Evolutionary conservation across 768 basidiomycete genomes (phyloP).

Genomic region (Russula foetens): DNA sequence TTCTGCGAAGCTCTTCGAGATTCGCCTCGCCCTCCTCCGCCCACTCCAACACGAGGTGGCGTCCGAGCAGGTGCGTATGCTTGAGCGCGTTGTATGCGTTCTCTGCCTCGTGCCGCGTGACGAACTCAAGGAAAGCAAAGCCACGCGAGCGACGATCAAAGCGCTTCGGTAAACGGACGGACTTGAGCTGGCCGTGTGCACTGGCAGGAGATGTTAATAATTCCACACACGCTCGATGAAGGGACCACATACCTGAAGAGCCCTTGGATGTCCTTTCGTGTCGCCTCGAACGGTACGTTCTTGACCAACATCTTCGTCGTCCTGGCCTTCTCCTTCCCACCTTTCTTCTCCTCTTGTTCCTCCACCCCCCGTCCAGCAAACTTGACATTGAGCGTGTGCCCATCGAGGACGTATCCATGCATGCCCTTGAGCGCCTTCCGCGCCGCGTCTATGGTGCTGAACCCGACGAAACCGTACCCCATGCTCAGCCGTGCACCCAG

Average conservation of each 20-base stretch:
- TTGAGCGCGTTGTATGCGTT: slow-evolving; percentile 78
- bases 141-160: slow-evolving; percentile 85
- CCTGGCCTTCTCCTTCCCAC: slow-evolving; percentile 34
- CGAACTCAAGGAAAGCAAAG: slow-evolving; percentile 95
- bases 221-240: background rate
- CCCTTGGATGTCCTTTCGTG: slow-evolving; percentile 84
- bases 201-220: slow-evolving; percentile 32
- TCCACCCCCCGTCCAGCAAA: slow-evolving; percentile 78
- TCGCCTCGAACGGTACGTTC: slow-evolving; percentile 96
- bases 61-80: slow-evolving; percentile 92
- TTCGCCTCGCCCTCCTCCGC: slow-evolving; percentile 73
- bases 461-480: slow-evolving; percentile 96
- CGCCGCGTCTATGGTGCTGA: slow-evolving; percentile 67
- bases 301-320: slow-evolving; percentile 97
- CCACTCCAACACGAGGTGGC: slow-evolving; percentile 95
- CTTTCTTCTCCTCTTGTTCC: slow-evolving; percentile 40
- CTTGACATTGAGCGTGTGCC: slow-evolving; percentile 74
- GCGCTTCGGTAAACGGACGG: slow-evolving; percentile 87
- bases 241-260: slow-evolving; percentile 66
- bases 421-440: slow-evolving; percentile 66
- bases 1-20: slow-evolving; percentile 65
- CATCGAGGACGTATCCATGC: slow-evolving; percentile 79
- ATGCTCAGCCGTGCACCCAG: slow-evolving; percentile 63
- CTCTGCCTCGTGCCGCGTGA: slow-evolving; percentile 83
- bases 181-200: slow-evolving; percentile 87